These are phyloP conservation scores for Pyrenophora teres DNA, from an alignment of 2,329 filamentous ascomycete species.

Conservation along the genomic window DNA sequence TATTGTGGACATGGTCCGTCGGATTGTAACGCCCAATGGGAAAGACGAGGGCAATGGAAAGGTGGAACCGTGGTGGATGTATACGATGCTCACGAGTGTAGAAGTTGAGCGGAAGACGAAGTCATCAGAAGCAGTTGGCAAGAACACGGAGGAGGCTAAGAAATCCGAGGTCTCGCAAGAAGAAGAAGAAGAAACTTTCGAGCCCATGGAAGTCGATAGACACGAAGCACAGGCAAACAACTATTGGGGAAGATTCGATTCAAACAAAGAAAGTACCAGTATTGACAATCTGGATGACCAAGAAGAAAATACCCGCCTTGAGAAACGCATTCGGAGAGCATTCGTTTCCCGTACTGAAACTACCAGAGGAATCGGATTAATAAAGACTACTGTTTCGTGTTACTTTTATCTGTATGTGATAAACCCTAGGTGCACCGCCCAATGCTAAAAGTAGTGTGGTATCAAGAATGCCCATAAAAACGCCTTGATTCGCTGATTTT, in stretches of 20 bases:
- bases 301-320: conserved; percentile 20
- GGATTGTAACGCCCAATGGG: conserved; percentile 13
- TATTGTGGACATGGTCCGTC: conserved; percentile 26
- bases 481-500: no score
- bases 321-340: conserved; percentile 27
- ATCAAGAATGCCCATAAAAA: background rate
- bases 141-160: background rate
- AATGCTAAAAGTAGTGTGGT: background rate
- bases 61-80: conserved; percentile 23
- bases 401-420: background rate
- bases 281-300: conserved; percentile 30
- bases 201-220: conserved; percentile 17
- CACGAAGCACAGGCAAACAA: background rate
- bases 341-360: conserved; percentile 9
- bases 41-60: conserved; percentile 1
- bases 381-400: no score
- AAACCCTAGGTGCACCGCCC: no score
- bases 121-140: background rate
- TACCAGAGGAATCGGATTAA: conserved; percentile 7
- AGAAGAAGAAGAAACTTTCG: conserved; percentile 24
- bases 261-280: conserved; percentile 20
- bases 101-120: conserved; percentile 8
- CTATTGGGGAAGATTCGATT: background rate
- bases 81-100: conserved; percentile 23
- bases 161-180: conserved; percentile 2